A percentile compares a stretch with the other conserved stretches of the same genome.
Evolutionary conservation across 345 rosid species (phyloP).

Genomic region (Eucalyptus polybractea): DNA sequence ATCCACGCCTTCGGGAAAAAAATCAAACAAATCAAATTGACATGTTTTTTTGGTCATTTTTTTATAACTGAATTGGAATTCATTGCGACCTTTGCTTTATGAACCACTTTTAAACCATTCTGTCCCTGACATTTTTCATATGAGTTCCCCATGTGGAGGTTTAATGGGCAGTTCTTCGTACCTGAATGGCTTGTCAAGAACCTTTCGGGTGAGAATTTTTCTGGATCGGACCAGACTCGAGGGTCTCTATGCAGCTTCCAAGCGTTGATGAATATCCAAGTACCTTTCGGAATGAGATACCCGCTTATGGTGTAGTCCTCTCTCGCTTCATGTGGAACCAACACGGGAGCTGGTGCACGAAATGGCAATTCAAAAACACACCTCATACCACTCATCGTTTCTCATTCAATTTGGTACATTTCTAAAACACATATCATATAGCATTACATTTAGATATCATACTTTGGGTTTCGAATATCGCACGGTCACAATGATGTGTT

Average conservation of each 20-base stretch:
- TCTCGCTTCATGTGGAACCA: conserved; percentile 17
- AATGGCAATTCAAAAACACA: not conserved
- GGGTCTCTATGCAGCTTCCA: conserved; percentile 35
- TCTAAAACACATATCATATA: not conserved
- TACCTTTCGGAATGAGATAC: conserved; percentile 6
- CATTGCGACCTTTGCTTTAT: not conserved
- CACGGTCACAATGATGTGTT: too few species aligned
- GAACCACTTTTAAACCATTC: not conserved
- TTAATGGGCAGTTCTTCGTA: not conserved
- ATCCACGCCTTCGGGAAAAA: not conserved
- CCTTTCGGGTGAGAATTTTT: conserved; percentile 7
- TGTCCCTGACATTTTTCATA: not conserved
- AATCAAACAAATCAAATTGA: not conserved
- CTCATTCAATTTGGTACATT: not conserved
- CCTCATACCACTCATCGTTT: not conserved
- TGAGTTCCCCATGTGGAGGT: not conserved
- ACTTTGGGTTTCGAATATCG: not conserved
- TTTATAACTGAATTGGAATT: not conserved
- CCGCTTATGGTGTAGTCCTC: conserved; percentile 13
- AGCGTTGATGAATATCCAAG: conserved; percentile 5
- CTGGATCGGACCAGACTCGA: conserved; percentile 13
- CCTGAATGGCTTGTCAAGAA: not conserved
- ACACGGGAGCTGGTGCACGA: conserved; percentile 1
- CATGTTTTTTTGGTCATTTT: not conserved
- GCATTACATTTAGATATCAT: not conserved